Evolutionary conservation across 257 asterid species (phyloP).

Genomic region (Jacaranda mimosifolia): DNA sequence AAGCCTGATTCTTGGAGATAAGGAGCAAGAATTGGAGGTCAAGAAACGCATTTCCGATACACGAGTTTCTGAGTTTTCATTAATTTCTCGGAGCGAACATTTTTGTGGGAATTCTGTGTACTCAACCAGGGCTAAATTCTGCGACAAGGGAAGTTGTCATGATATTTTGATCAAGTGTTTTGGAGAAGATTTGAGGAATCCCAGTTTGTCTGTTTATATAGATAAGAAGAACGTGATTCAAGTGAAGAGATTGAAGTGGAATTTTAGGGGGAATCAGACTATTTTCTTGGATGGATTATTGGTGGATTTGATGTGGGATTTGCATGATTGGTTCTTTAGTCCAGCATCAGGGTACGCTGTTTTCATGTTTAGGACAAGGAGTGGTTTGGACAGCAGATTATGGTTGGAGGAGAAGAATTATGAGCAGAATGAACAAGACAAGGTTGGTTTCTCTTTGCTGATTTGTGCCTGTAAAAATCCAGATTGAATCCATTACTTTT

Average conservation of each 20-base stretch:
- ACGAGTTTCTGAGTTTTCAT: slow-evolving; percentile 34
- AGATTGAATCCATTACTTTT: slow-evolving; percentile 33
- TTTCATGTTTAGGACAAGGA: slow-evolving; percentile 86
- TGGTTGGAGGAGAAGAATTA: slow-evolving; percentile 73
- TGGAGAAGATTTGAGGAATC: slow-evolving; percentile 41
- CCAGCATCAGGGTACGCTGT: slow-evolving; percentile 52
- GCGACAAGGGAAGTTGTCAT: slow-evolving; percentile 60
- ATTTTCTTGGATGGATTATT: slow-evolving; percentile 73
- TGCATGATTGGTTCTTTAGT: slow-evolving; percentile 71
- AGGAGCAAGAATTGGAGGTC: slow-evolving; percentile 42
- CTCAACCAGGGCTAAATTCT: slow-evolving; percentile 66
- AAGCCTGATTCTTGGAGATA: slow-evolving; percentile 61
- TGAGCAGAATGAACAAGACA: slow-evolving; percentile 51
- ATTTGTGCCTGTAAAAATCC: slow-evolving; percentile 74
- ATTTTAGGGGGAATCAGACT: slow-evolving; percentile 85
- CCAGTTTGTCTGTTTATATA: slow-evolving; percentile 51
- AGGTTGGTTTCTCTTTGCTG: slow-evolving; percentile 66
- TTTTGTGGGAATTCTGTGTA: slow-evolving; percentile 56
- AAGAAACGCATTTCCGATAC: slow-evolving; percentile 36
- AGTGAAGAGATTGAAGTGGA: slow-evolving; percentile 84
- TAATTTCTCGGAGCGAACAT: slow-evolving; percentile 60
- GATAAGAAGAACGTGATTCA: slow-evolving; percentile 70
- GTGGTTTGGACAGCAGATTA: slow-evolving; percentile 73
- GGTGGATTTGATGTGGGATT: slow-evolving; percentile 96
- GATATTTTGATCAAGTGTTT: slow-evolving; percentile 59